Evolutionary conservation across 2,329 filamentous ascomycete species (phyloP), one percentile per base, ranked within the genome.

Genomic region (Talaromyces funiculosus): DNA sequence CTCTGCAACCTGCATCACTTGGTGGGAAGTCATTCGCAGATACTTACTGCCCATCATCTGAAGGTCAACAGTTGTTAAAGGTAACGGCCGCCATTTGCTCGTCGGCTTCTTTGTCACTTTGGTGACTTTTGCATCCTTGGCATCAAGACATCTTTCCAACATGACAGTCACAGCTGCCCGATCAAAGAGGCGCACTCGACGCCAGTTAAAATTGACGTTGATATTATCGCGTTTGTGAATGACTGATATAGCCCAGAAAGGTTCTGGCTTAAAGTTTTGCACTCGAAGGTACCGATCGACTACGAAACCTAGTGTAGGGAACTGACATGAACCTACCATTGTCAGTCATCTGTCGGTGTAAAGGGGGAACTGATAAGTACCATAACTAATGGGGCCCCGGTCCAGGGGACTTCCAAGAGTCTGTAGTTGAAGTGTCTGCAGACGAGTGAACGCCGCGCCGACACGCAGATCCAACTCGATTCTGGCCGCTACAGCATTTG

Each of bases 231-330:
- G 87, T 43, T 81, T 83, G 68, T 97, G 90, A 69, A 85, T 86
- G 40, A 99, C 82, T 67, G 88, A 93, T 78, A 99, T 96, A 62
- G 84, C 84, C 94, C 94, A 99, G 74, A 97, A 99, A 0, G 84
- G 80, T 71, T 99, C 94, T 0, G 93, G 89, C 0, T 94, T 86
- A 73, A 99, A 99, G 67, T 96, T 96, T 64, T 90, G 87, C 56
- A 99, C 94, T 55, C 90, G 87, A 68, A 96, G 90, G 73, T 97
- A 99, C 53, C 93, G 86, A 74, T 99, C 94, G 6, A 99, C 94
- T 1, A 99, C 93, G 66, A 99, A 99, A 0, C 94, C 94, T 4
- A 99, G 81, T 0, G 94, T 97, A 1, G 94, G 94, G 69, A 99
- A 99, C 72, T 99, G 94, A 66, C 94, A 99, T 3, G 92, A 96